Base-by-base conservation (phyloP, 495 filamentous ascomycete species). In the Penicillium salamii region DNA sequence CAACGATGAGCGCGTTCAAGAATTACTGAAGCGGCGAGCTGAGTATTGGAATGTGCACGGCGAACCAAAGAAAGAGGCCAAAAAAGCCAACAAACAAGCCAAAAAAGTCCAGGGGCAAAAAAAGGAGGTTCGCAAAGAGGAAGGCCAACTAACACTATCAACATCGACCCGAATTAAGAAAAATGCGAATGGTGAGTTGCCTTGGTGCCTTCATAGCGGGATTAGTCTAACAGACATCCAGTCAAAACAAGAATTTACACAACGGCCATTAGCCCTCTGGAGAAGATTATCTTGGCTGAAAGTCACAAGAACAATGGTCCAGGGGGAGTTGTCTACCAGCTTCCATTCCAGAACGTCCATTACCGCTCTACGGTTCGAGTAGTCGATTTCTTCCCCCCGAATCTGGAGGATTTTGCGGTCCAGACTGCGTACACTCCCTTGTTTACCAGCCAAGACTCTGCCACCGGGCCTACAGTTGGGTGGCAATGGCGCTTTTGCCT, bases 401-500 rank as follows among this genome's bases (percentile, higher is more conserved):
- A 75, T 2, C 66, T 98, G 8, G 81, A 84, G 51, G 82, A 95
- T 48, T 97, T 97, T 54, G 71, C 88, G 11, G 72, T 80, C 4
- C 69, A 57, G 29, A 57, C 8, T 60, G 59, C 14, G 66, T 80
- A 34, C 78, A 62, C 44, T 75, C 77, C 45, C 55, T 78, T 3
- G 56, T 83, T 5, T 78, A 76, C 3, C 70, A 78, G 26, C 56
- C 62, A 38, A 67, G 5, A 37, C 6, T 2, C 11, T 19, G 9
- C 14, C 5, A 17, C 6, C 0, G 35, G 32, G 21, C 4, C 46
- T 14, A 12, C n/a, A 7, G 7, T 5, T 40, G 35, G 46, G 34
- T 93, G 88, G 88, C 81, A 89, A 59, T 95, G 90, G 90, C 79
- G 81, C 19, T 95, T 95, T 57, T 78, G 75, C 26, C 72, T 95